These are phyloP conservation scores for Agastache rugosa DNA, from an alignment of 257 asterid genomes.

Conservation along the genomic window DNA sequence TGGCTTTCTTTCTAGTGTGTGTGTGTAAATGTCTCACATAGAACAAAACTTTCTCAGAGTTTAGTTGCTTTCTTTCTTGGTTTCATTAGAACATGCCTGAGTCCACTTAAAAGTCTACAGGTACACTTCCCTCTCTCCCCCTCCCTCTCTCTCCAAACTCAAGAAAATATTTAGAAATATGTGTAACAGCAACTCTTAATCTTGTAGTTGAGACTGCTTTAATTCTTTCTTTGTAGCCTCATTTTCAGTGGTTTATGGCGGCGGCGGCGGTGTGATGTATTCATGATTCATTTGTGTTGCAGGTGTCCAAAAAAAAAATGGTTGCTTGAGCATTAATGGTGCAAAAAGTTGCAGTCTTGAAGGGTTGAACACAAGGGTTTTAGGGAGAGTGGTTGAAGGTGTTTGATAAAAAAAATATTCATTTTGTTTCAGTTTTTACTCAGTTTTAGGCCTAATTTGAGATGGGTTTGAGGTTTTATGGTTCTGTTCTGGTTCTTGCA, in stretches of 20 bases:
- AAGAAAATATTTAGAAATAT: neutral
- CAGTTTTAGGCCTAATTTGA: constrained; percentile 36
- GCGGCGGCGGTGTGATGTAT: constrained; percentile 38
- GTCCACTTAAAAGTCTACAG: constrained; percentile 26
- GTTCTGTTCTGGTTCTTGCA: constrained; percentile 51
- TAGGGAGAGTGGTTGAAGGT: neutral
- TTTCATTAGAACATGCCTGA: constrained; percentile 46
- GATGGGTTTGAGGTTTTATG: constrained; percentile 63
- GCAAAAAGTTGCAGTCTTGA: constrained; percentile 37
- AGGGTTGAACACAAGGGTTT: constrained; percentile 35
- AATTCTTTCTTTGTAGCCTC: constrained; percentile 21
- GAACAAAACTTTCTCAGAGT: constrained; percentile 36
- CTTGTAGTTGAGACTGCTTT: constrained; percentile 8
- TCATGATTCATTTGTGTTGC: constrained; percentile 35
- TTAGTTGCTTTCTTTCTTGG: constrained; percentile 55
- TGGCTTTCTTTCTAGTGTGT: constrained; percentile 26
- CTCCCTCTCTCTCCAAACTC: neutral
- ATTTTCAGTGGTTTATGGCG: constrained; percentile 27
- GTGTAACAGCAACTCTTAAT: constrained; percentile 21
- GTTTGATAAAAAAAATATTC: neutral
- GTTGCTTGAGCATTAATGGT: constrained; percentile 40
- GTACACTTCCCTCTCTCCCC: constrained; percentile 28
- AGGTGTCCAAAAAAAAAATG: constrained; percentile 31
- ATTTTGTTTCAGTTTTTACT: constrained; percentile 6
- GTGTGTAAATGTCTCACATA: neutral